Conservation (phyloP, 164 flowering plant genomes). For the Euptelea pleiosperma region DNA sequence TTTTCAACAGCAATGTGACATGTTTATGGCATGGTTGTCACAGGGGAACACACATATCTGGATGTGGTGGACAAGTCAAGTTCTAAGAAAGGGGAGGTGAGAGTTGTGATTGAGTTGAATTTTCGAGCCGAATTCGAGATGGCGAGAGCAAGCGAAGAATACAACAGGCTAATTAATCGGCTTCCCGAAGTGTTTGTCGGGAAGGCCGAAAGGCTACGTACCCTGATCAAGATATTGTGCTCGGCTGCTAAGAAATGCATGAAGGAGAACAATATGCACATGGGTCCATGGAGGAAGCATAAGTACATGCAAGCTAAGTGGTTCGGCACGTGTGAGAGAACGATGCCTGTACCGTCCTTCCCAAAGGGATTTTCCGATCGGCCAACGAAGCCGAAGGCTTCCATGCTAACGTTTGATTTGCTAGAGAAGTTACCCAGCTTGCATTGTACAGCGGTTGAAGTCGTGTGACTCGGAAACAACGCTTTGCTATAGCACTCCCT, state of each 20-base stretch:
- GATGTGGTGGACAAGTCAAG: constrained; percentile 58
- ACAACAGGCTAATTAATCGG: constrained; percentile 44
- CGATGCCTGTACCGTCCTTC: constrained; percentile 1
- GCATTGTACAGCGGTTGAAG: constrained; percentile 38
- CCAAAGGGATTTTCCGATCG: constrained; percentile 6
- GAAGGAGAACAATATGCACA: constrained; percentile 89
- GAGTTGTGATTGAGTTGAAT: constrained; percentile 70
- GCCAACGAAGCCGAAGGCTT: constrained; percentile 35
- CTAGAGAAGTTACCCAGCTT: constrained; percentile 31
- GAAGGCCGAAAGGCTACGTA: constrained; percentile 52
- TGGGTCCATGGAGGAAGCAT: constrained; percentile 92
- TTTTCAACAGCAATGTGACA: too few species aligned
- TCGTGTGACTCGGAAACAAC: constrained; percentile 21
- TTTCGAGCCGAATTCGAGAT: constrained; percentile 89
- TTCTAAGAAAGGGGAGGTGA: constrained; percentile 44
- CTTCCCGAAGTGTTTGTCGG: constrained; percentile 84
- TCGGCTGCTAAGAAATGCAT: constrained; percentile 74
- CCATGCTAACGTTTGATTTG: constrained; percentile 53
- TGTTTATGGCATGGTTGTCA: neutral
- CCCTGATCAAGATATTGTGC: constrained; percentile 59
- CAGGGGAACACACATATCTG: constrained; percentile 78
- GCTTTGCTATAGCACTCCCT: too few species aligned
- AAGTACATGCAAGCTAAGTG: constrained; percentile 90
- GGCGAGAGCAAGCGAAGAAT: constrained; percentile 74
- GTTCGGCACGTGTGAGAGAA: constrained; percentile 46